Base-by-base conservation (phyloP, 768 basidiomycete genomes). In the Trametes cinnabarina region DNA sequence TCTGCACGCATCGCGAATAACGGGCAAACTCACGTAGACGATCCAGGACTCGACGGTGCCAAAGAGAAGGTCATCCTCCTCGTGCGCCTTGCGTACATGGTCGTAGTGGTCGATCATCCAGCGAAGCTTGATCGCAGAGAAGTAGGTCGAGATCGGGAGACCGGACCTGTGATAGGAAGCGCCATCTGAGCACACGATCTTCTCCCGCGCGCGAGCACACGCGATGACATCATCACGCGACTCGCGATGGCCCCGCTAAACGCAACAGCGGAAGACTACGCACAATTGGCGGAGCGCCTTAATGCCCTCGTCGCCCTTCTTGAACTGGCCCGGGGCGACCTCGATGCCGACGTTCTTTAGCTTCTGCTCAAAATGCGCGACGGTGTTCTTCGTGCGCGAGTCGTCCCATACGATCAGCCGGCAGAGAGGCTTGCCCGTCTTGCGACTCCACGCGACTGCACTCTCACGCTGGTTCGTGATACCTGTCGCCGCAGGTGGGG, bases 391-490 rank as follows among this genome's bases (percentile, higher is more conserved):
- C 54, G 92, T 98, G 47, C 97, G 85, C n/a, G 87, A 86, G 71
- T 99, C 97, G 59, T 90, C 87, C 97, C 97, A 99, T 11, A 98
- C 97, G 66, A 99, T 90, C 22, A 93, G 92, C 51, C 79, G 84
- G 74, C 91, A 92, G 4, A 97, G 72, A 0, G 94, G 89, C 71
- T 90, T 88, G 41, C 97, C 97, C 0, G 94, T 95, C 68, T 79
- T 81, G 59, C 88, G 83, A 69, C 90, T 91, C 97, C 97, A 98
- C 17, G 86, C 90, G 28, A 98, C 86, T 2, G 94, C 85, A 1
- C 97, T 98, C 73, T 98, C 97, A 53, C 97, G 87, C 74, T 98
- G 96, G 70, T 98, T 99, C 40, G 96, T 98, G 74, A 98, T 92
- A 23, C 95, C 90, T 88, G 63, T 17, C 46, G 59, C 41, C 23